A percentile compares a stretch with the other conserved stretches of the same genome.
phyloP scores from a whole-genome alignment of 1,139 yeast species.

The Candida sp. region DNA sequence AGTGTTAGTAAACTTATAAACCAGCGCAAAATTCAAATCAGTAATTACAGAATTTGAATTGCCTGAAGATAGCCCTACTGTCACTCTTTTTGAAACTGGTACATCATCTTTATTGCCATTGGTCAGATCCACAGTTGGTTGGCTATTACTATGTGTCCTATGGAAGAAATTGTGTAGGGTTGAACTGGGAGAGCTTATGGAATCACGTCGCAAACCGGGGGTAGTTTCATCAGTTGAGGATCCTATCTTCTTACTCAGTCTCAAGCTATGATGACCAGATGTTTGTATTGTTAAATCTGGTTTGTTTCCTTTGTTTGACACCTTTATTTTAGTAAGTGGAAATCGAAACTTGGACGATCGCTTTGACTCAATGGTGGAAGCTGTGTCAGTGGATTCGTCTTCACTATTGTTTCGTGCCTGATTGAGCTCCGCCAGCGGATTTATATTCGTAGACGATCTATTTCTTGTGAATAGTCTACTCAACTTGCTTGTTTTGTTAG shows the following conservation, averaged over 20 bases:
- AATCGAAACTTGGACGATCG: slow-evolving; percentile 10
- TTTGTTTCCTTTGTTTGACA: slow-evolving; percentile 12
- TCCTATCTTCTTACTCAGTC: slow-evolving; percentile 24
- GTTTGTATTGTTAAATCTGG: slow-evolving; percentile 31
- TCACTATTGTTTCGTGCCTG: slow-evolving; percentile 6
- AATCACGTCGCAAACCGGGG: slow-evolving; percentile 16
- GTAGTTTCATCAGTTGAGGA: slow-evolving; percentile 19
- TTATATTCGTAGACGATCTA: slow-evolving; percentile 19
- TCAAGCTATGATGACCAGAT: slow-evolving; percentile 24
- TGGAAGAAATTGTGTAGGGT: slow-evolving; percentile 37
- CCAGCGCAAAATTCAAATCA: slow-evolving; percentile 30
- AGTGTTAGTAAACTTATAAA: slow-evolving; percentile 39
- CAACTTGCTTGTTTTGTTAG: slow-evolving; percentile 24
- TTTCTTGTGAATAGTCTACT: slow-evolving; percentile 34
- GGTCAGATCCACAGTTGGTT: slow-evolving; percentile 9
- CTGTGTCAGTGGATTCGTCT: slow-evolving; percentile 2
- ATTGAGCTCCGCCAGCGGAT: neutral
- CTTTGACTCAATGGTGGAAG: slow-evolving; percentile 4
- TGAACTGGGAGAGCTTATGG: slow-evolving; percentile 33
- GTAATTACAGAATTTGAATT: slow-evolving; percentile 39
- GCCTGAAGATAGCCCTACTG: slow-evolving; percentile 36
- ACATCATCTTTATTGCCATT: slow-evolving; percentile 9
- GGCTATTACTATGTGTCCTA: slow-evolving; percentile 20
- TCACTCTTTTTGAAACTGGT: slow-evolving; percentile 13
- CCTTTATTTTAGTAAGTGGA: slow-evolving; percentile 10